phyloP scores from a whole-genome alignment of 805 yeast genomes.

The Metschnikowia colocasiae region DNA sequence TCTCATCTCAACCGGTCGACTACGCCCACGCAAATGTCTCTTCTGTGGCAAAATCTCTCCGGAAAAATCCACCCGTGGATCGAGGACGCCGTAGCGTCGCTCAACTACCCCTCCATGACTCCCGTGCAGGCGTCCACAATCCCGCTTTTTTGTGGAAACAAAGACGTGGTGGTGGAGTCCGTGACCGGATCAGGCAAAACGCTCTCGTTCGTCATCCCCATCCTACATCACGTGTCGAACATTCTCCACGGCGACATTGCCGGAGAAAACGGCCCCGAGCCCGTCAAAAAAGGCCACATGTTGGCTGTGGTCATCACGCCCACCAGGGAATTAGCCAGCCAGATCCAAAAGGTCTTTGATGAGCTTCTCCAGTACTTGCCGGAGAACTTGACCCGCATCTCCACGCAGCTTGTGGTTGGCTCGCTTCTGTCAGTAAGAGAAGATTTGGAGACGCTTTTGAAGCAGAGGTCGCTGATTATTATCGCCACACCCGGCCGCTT shows the following conservation, averaged over 20 bases:
- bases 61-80: conserved; percentile 67
- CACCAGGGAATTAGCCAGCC: conserved; percentile 65
- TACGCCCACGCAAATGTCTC: conserved; percentile 25
- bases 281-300: conserved; percentile 59
- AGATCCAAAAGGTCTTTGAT: conserved; percentile 65
- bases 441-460: conserved; percentile 59
- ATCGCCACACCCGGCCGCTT: conserved; percentile 93
- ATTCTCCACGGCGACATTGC: conserved; percentile 21
- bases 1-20: background rate
- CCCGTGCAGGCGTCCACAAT: conserved; percentile 96
- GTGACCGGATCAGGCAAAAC: conserved; percentile 99
- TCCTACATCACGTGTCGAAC: conserved; percentile 58
- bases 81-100: conserved; percentile 60
- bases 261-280: conserved; percentile 22
- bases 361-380: conserved; percentile 57
- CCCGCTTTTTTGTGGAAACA: conserved; percentile 76
- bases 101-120: conserved; percentile 82
- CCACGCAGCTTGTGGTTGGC: conserved; percentile 63
- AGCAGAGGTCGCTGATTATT: conserved; percentile 63
- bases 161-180: conserved; percentile 95
- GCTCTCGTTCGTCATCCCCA: conserved; percentile 81
- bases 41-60: conserved; percentile 58
- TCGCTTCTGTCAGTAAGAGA: conserved; percentile 61
- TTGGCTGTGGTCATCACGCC: conserved; percentile 73
- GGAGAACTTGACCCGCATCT: conserved; percentile 39